These are phyloP conservation scores for Sarocladiaceae sp. DNA, from an alignment of 2,329 filamentous ascomycete genomes.

Conservation along the genomic window DNA sequence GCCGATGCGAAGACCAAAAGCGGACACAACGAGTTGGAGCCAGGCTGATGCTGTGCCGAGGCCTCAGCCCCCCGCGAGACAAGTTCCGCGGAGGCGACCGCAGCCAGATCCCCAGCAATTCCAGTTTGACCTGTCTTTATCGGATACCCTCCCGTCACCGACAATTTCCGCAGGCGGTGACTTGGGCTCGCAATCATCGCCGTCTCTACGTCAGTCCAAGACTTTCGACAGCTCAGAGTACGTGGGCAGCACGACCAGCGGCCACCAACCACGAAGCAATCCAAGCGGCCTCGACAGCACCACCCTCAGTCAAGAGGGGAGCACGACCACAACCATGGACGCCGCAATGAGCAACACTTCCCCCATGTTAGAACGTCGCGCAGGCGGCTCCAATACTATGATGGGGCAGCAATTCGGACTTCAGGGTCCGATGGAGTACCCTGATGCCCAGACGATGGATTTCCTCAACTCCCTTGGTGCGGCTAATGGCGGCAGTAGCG, in stretches of 20 bases:
- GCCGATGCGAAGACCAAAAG: slow-evolving; percentile 21
- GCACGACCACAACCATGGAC: slow-evolving; percentile 17
- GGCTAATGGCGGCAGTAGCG: slow-evolving; percentile 25
- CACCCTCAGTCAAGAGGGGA: slow-evolving; percentile 23
- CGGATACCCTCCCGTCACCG: slow-evolving; percentile 37
- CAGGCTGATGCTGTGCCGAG: slow-evolving; percentile 21
- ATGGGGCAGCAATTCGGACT: slow-evolving; percentile 28
- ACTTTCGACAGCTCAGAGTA: slow-evolving; percentile 24
- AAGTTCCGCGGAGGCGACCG: neutral
- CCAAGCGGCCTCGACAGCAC: neutral
- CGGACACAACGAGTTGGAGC: slow-evolving; percentile 26
- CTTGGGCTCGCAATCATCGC: slow-evolving; percentile 33
- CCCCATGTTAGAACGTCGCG: neutral
- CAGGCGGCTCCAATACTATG: slow-evolving; percentile 25
- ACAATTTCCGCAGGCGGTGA: slow-evolving; percentile 33
- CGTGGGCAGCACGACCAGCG: slow-evolving; percentile 17
- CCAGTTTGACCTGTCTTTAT: slow-evolving; percentile 31
- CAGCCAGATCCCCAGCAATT: slow-evolving; percentile 27
- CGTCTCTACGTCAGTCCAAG: slow-evolving; percentile 32
- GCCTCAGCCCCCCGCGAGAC: slow-evolving; percentile 10
- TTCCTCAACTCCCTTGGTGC: slow-evolving; percentile 29
- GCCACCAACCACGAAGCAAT: neutral
- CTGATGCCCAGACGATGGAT: slow-evolving; percentile 49
- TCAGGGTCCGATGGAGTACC: slow-evolving; percentile 32
- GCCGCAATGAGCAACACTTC: slow-evolving; percentile 19